Evolutionary conservation across 306 rosid species (phyloP).

Genomic region (Trifolium subterraneum): DNA sequence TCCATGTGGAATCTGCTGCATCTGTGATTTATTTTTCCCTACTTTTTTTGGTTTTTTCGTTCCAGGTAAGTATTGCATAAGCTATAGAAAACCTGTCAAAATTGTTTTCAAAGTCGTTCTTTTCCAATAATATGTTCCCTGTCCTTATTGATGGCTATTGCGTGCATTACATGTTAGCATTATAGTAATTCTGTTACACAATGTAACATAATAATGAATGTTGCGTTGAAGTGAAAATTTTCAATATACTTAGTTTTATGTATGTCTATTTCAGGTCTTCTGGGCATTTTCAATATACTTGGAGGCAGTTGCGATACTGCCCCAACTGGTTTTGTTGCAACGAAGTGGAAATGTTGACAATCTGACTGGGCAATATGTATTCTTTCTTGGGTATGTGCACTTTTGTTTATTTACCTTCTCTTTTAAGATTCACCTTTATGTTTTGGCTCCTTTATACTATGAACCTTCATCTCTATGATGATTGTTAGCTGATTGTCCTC

Average conservation of each 20-base stretch:
- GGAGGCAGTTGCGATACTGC: constrained; percentile 91
- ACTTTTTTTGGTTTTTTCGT: not conserved
- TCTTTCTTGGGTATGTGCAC: constrained; percentile 82
- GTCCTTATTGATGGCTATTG: not conserved
- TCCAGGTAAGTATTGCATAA: not conserved
- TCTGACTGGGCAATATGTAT: constrained; percentile 87
- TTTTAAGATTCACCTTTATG: constrained; percentile 13
- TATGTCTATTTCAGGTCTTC: constrained; percentile 58
- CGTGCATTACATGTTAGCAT: constrained; percentile 34
- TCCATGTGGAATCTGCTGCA: not conserved
- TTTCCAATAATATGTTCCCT: constrained; percentile 9
- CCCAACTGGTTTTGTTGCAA: constrained; percentile 89
- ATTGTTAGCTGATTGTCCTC: constrained; percentile 13
- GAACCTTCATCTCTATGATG: constrained; percentile 1
- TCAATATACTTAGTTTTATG: constrained; percentile 24
- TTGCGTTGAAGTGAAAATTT: not conserved
- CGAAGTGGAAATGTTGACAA: constrained; percentile 96
- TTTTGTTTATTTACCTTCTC: constrained; percentile 8
- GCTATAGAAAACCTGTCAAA: not conserved
- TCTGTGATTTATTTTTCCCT: not conserved
- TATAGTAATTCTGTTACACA: constrained; percentile 20
- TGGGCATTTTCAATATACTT: constrained; percentile 98
- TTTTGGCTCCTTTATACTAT: constrained; percentile 18
- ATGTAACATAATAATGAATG: constrained; percentile 20
- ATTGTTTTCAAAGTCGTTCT: not conserved